phyloP scores from a whole-genome alignment of 2,329 filamentous ascomycete genomes.

The Xylariomycetidae sp. region DNA sequence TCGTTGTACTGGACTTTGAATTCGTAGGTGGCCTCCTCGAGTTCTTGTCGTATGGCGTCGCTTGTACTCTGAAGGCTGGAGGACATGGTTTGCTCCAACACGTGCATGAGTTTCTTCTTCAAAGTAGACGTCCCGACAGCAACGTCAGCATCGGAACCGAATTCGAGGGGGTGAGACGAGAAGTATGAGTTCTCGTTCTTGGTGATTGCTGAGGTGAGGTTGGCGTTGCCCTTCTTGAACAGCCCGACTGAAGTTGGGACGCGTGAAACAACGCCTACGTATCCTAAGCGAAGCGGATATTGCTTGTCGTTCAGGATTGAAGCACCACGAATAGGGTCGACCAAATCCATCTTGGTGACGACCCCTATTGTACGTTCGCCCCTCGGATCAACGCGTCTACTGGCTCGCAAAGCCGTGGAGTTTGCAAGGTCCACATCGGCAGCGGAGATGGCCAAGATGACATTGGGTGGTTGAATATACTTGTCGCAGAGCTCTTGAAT shows the following conservation, averaged over 20 bases:
- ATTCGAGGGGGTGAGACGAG: constrained; percentile 74
- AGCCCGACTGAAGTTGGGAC: constrained; percentile 66
- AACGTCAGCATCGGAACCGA: constrained; percentile 67
- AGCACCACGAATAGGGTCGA: constrained; percentile 75
- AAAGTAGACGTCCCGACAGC: constrained; percentile 80
- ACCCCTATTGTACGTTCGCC: constrained; percentile 97
- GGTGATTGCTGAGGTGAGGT: constrained; percentile 74
- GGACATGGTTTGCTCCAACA: constrained; percentile 96
- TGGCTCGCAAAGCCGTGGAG: constrained; percentile 86
- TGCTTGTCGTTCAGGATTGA: constrained; percentile 82
- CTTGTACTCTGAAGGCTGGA: constrained; percentile 83
- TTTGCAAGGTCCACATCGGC: constrained; percentile 97
- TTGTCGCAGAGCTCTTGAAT: constrained; percentile 96
- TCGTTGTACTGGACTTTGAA: constrained; percentile 99
- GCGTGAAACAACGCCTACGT: constrained; percentile 90
- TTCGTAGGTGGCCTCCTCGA: constrained; percentile 95
- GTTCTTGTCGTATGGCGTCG: constrained; percentile 88
- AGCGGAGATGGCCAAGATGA: constrained; percentile 94
- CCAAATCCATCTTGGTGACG: constrained; percentile 98
- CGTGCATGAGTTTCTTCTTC: constrained; percentile 93
- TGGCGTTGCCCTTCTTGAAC: constrained; percentile 78
- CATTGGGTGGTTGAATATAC: constrained; percentile 93
- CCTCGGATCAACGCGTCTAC: constrained; percentile 84
- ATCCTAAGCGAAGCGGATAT: constrained; percentile 90
- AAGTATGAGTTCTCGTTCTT: constrained; percentile 90